phyloP scores from a whole-genome alignment of 257 asterid genomes.

The Plantago elongata region DNA sequence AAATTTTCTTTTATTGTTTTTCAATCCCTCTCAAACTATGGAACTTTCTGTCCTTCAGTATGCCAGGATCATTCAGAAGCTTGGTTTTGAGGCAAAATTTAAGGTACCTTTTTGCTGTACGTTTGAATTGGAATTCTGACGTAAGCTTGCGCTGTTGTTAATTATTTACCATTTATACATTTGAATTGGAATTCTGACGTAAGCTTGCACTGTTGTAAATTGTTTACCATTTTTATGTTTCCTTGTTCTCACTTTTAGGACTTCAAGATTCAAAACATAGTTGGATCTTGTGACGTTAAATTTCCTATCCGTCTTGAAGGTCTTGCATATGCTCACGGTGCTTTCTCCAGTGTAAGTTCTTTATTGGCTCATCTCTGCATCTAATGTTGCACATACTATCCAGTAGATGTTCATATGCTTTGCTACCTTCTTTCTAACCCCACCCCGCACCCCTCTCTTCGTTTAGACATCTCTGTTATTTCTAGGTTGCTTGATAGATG shows the following conservation, averaged over 20 bases:
- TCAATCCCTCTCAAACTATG: not conserved
- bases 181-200: not conserved
- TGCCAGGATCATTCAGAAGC: conserved; percentile 74
- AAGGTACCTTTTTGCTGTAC: conserved; percentile 35
- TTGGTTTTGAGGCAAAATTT: conserved; percentile 71
- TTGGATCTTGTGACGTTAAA: conserved; percentile 73
- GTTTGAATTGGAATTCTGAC: not conserved
- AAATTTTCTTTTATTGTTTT: conserved; percentile 1
- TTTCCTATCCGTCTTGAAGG: conserved; percentile 76
- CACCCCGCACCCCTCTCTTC: too few relatives aligned
- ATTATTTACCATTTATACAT: not conserved
- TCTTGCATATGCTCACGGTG: conserved; percentile 74
- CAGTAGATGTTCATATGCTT: not conserved
- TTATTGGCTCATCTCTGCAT: not conserved
- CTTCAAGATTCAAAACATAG: conserved; percentile 79
- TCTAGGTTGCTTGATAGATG: too few relatives aligned
- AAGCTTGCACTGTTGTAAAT: too few relatives aligned
- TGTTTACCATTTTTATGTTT: not conserved
- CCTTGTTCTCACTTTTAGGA: conserved; percentile 31
- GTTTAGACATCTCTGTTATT: too few relatives aligned
- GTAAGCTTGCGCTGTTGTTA: not conserved
- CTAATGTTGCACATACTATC: not conserved
- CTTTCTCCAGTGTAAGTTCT: conserved; percentile 67
- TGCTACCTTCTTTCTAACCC: too few relatives aligned
- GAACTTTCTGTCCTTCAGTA: conserved; percentile 33